phyloP scores from a whole-genome alignment of 2,329 filamentous ascomycete species.

The Plectosphaerella cucumerina region DNA sequence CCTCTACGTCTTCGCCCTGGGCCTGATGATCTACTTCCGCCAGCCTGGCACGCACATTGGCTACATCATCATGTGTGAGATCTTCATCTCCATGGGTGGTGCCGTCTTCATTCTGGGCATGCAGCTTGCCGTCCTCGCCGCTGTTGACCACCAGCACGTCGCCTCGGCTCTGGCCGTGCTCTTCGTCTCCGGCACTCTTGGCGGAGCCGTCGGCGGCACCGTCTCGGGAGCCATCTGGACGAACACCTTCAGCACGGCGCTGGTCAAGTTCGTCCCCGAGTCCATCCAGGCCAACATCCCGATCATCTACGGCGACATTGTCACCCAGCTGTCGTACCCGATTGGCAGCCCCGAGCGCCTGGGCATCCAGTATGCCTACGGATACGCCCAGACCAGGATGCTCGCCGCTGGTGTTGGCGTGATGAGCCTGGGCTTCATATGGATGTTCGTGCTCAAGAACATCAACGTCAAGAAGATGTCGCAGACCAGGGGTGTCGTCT shows the following conservation, averaged over 20 bases:
- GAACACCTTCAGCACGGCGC: conserved; percentile 35
- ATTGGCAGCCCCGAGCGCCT: conserved; percentile 34
- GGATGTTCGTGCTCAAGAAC: conserved; percentile 39
- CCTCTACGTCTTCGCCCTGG: conserved; percentile 49
- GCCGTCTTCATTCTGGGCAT: conserved; percentile 31
- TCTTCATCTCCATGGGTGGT: conserved; percentile 38
- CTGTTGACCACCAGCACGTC: conserved; percentile 49
- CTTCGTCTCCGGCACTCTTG: conserved; percentile 37
- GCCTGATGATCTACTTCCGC: conserved; percentile 39
- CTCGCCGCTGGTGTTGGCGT: conserved; percentile 25
- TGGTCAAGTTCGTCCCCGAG: conserved; percentile 44
- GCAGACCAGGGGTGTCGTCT: conserved; percentile 48
- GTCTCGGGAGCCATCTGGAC: conserved; percentile 39
- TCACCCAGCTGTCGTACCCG: conserved; percentile 43
- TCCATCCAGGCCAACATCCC: conserved; percentile 27
- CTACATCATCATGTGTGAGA: conserved; percentile 32
- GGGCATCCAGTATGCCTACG: conserved; percentile 54
- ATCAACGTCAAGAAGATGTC: conserved; percentile 41
- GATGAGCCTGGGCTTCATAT: conserved; percentile 25
- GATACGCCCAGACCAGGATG: conserved; percentile 42
- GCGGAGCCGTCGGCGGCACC: conserved; percentile 40
- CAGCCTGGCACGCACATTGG: conserved; percentile 24
- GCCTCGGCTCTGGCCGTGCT: conserved; percentile 44
- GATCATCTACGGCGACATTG: conserved; percentile 48
- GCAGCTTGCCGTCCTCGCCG: conserved; percentile 55